A percentile compares a stretch with the other conserved stretches of the same genome.
phyloP scores from a whole-genome alignment of 179 eudicot species.

The Actinidia arguta region DNA sequence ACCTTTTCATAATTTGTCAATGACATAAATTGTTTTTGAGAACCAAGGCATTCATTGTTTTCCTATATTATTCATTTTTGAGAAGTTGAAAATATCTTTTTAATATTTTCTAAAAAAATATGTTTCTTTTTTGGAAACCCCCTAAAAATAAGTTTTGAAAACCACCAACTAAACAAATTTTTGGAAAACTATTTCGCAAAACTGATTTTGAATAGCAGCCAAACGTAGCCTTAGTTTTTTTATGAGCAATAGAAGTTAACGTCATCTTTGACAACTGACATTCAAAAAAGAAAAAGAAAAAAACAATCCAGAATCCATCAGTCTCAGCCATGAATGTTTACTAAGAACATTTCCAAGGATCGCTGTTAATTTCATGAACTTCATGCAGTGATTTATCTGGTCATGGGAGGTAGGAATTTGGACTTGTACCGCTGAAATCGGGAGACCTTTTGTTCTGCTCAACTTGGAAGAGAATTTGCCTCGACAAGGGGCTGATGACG shows the following conservation, averaged over 20 bases:
- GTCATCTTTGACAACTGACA: background rate
- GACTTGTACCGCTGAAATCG: no score
- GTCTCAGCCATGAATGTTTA: background rate
- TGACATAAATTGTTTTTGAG: background rate
- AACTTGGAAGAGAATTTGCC: no score
- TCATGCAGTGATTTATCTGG: no score
- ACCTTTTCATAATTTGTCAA: constrained; percentile 1
- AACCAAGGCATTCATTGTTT: background rate
- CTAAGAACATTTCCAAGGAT: background rate
- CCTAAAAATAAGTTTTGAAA: background rate
- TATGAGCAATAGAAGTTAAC: background rate
- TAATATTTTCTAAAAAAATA: background rate
- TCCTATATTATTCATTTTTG: background rate
- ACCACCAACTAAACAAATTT: background rate
- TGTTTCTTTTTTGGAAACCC: no score
- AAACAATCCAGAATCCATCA: background rate
- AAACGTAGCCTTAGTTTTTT: background rate
- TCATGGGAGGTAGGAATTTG: no score
- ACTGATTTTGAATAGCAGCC: background rate
- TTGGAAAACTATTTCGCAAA: background rate
- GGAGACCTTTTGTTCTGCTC: no score
- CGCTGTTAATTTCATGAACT: background rate
- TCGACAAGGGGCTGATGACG: no score
- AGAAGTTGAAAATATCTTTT: background rate
- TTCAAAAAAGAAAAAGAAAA: background rate